These are phyloP conservation scores for Periconia digitata DNA, from an alignment of 2,329 filamentous ascomycete genomes.

Conservation along the genomic window DNA sequence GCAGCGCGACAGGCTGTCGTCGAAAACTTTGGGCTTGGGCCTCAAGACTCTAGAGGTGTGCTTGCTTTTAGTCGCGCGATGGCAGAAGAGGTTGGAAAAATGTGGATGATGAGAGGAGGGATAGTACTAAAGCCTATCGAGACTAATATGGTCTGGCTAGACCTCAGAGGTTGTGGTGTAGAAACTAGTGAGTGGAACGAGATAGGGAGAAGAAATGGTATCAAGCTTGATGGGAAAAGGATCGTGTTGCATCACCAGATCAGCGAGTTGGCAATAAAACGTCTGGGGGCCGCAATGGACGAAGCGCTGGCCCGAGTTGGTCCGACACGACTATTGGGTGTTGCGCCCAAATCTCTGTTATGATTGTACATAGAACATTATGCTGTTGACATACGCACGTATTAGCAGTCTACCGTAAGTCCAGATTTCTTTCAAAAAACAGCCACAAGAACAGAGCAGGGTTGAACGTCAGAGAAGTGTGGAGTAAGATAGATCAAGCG, in stretches of 20 bases:
- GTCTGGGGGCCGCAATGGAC: background rate
- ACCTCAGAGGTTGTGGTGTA: slow-evolving; percentile 64
- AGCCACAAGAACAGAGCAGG: too few species aligned
- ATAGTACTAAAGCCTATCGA: slow-evolving; percentile 69
- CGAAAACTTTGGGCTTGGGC: slow-evolving; percentile 71
- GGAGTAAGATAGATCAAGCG: too few species aligned
- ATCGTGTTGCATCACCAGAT: background rate
- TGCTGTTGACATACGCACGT: too few species aligned
- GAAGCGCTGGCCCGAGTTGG: background rate
- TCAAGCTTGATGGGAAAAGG: background rate
- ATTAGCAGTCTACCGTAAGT: too few species aligned
- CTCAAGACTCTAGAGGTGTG: slow-evolving; percentile 49
- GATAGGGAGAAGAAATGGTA: background rate
- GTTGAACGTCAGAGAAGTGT: too few species aligned
- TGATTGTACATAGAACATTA: background rate
- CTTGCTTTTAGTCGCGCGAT: slow-evolving; percentile 51
- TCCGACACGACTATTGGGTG: background rate
- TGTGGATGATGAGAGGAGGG: slow-evolving; percentile 72
- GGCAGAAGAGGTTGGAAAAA: slow-evolving; percentile 61
- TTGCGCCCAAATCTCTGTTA: background rate
- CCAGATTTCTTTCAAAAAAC: too few species aligned
- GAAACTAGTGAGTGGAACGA: slow-evolving; percentile 37
- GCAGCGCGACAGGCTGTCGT: slow-evolving; percentile 76
- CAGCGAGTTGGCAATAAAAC: background rate
- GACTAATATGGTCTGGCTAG: slow-evolving; percentile 91